A percentile compares a stretch with the other conserved stretches of the same genome.
Evolutionary conservation across 768 basidiomycete genomes (phyloP).

Genomic region (Lactarius indigo): DNA sequence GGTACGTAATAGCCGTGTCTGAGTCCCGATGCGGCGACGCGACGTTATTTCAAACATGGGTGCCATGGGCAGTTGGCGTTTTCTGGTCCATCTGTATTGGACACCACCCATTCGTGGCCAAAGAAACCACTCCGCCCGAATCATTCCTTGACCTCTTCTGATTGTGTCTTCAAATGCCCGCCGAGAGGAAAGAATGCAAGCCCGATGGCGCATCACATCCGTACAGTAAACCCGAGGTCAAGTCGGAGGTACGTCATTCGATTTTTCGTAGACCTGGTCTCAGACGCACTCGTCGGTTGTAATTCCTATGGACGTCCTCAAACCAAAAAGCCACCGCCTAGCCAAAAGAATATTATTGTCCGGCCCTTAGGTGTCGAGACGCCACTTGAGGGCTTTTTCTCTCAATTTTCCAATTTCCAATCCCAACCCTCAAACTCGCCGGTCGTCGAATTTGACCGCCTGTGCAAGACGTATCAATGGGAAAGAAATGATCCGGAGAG

Average conservation of each 20-base stretch:
- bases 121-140: background rate
- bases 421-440: constrained; percentile 13
- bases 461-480: constrained; percentile 7
- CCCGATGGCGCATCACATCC: background rate
- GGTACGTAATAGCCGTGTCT: background rate
- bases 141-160: background rate
- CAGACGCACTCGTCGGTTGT: background rate
- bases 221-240: background rate
- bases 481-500: background rate
- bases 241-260: background rate
- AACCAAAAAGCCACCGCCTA: background rate
- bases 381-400: constrained; percentile 24
- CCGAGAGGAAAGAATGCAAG: background rate
- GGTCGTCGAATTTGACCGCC: constrained; percentile 13
- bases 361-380: background rate
- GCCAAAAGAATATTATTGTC: background rate
- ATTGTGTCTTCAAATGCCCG: background rate
- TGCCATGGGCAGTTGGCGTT: background rate
- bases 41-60: background rate
- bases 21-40: no score
- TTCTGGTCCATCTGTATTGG: background rate
- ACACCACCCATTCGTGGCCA: background rate
- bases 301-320: background rate
- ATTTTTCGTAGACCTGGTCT: background rate
- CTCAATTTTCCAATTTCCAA: constrained; percentile 18